Conservation (phyloP, 2,329 filamentous ascomycete species). For the Claviceps sp. region DNA sequence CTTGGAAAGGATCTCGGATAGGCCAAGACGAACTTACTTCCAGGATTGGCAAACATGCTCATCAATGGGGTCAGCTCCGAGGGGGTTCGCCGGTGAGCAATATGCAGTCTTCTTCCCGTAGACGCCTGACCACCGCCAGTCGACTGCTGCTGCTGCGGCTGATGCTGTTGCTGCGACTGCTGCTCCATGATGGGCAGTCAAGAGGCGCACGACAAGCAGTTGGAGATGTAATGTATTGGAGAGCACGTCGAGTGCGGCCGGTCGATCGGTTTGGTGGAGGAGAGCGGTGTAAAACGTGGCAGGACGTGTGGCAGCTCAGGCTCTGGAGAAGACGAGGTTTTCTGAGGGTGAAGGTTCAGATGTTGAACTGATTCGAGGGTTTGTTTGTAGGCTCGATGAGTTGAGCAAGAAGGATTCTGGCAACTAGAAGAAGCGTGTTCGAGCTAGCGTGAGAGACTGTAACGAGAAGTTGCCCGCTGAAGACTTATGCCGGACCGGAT, state of each 20-base stretch:
- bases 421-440: neutral
- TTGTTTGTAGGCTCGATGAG: neutral
- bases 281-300: neutral
- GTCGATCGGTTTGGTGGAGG: conserved; percentile 1
- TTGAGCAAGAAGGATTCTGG: neutral
- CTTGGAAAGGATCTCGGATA: neutral
- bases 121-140: conserved; percentile 54
- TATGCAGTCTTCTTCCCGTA: conserved; percentile 81
- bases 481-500: conserved; percentile 3
- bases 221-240: neutral
- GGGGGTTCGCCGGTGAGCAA: conserved; percentile 91
- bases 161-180: conserved; percentile 44
- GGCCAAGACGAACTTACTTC: conserved; percentile 38
- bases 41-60: conserved; percentile 67
- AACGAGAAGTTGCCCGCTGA: conserved; percentile 7
- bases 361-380: too few species aligned
- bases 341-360: too few species aligned
- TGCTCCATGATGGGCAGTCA: conserved; percentile 45
- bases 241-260: conserved; percentile 29
- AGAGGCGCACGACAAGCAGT: conserved; percentile 23
- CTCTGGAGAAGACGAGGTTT: neutral
- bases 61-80: conserved; percentile 95
- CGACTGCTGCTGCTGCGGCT: conserved; percentile 29
- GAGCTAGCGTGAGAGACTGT: conserved; percentile 9
- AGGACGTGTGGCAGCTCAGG: neutral